phyloP scores from a whole-genome alignment of 2,329 filamentous ascomycete genomes.

The Zelopaecilomyces penicillatus region DNA sequence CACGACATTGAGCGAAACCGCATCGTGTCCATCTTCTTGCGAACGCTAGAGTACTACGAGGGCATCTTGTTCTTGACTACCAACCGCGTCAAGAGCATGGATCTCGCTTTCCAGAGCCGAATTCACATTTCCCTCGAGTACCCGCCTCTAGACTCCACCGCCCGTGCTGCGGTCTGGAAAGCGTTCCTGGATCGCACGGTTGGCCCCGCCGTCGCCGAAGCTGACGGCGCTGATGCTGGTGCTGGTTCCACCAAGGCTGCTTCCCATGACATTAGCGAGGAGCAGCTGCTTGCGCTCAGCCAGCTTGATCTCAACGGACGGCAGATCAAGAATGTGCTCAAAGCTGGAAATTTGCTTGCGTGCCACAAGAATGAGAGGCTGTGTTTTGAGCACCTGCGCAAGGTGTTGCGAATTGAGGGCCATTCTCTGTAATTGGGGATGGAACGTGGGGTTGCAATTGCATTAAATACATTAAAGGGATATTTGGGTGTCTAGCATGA shows the following conservation, averaged over 20 bases:
- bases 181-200: slow-evolving; percentile 29
- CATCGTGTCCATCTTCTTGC: slow-evolving; percentile 23
- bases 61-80: slow-evolving; percentile 29
- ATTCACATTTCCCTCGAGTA: slow-evolving; percentile 27
- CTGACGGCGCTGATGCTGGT: slow-evolving; percentile 16
- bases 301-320: slow-evolving; percentile 37
- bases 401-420: slow-evolving; percentile 23
- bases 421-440: slow-evolving; percentile 15
- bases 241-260: too few species aligned
- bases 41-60: slow-evolving; percentile 26
- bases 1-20: slow-evolving; percentile 18
- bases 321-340: slow-evolving; percentile 44
- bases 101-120: slow-evolving; percentile 28
- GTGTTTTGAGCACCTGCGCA: slow-evolving; percentile 19
- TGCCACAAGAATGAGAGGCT: slow-evolving; percentile 23
- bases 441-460: too few species aligned
- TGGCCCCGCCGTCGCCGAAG: slow-evolving; percentile 9
- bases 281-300: slow-evolving; percentile 27
- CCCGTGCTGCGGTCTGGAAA: slow-evolving; percentile 30
- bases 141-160: slow-evolving; percentile 21
- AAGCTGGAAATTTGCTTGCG: slow-evolving; percentile 25
- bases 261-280: slow-evolving; percentile 20
- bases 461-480: too few species aligned
- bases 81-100: slow-evolving; percentile 27
- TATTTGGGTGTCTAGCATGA: too few species aligned